Evolutionary conservation across 164 flowering plant species (phyloP).

Genomic region (Liquidambar formosana): DNA sequence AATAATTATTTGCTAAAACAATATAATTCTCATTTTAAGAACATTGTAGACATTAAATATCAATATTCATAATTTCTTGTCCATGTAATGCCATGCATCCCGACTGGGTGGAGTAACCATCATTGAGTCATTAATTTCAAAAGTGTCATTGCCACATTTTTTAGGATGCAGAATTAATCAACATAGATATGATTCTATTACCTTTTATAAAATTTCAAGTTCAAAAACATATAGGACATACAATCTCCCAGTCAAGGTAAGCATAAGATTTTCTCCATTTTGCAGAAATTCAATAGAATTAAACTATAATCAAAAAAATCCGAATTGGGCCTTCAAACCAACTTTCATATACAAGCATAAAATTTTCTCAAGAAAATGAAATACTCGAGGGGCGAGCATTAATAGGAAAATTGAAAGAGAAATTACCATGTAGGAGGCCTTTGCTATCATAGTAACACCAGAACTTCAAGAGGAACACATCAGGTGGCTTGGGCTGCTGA

Average conservation of each 20-base stretch:
- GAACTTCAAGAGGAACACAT: conserved; percentile 61
- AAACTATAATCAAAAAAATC: not conserved
- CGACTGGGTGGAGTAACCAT: too few species aligned
- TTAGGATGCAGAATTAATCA: too few species aligned
- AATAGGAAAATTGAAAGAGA: not conserved
- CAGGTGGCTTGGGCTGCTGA: conserved; percentile 40
- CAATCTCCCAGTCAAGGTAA: not conserved
- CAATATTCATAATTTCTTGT: too few species aligned
- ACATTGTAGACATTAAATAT: too few species aligned
- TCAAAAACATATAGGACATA: too few species aligned
- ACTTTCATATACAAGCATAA: not conserved
- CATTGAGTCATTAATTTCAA: too few species aligned
- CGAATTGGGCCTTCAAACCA: not conserved
- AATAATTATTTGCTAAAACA: too few species aligned
- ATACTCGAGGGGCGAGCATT: not conserved
- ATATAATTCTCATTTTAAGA: too few species aligned
- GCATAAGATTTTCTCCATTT: not conserved
- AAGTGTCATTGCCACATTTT: too few species aligned
- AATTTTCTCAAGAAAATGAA: not conserved
- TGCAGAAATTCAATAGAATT: not conserved
- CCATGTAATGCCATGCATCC: too few species aligned
- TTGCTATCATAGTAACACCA: conserved; percentile 42
- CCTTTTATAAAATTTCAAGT: too few species aligned
- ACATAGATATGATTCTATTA: too few species aligned
- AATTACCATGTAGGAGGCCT: conserved; percentile 58